Base-by-base conservation (phyloP, 1,284 basidiomycete species). In the Ustilago xerochloae region DNA sequence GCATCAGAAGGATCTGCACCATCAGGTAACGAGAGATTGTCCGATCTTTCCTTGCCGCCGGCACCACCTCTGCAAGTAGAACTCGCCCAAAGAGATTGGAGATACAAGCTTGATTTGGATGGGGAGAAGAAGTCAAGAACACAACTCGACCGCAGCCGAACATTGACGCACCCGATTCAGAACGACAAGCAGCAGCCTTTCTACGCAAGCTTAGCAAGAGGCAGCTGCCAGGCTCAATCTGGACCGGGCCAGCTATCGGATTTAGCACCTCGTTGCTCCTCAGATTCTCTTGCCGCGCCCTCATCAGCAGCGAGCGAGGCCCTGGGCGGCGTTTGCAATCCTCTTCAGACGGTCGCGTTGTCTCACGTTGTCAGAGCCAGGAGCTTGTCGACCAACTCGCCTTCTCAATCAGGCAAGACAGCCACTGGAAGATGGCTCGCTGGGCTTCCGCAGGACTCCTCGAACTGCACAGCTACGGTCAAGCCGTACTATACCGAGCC, bases 41-140 rank as follows among this genome's bases (percentile, higher is more conserved):
- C n/a, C n/a, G n/a, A 26, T 16, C 51, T 58, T 13, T 29, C 58
- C 2, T 8, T 71, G 18, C 68, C 63, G 10, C 68, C 65, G 36
- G 68, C 68, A 22, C 54, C 48, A 4, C 68, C 68, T 15, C 24
- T 71, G 41, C 68, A 71, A 43, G 60, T 61, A 18, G 35, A 60
- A 22, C 66, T 50, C 61, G 66, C 35, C 60, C 60, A 55, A 20
- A 43, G 41, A 2, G 60, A 63, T 16, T 51, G 46, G 10, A 38
- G 36, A 2, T 63, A 63, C 32, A 61, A 63, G 24, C 41, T 48
- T 8, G 66, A 69, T 18, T 15, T 20, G 0, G 66, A 63, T n/a
- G n/a, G n/a, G n/a, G n/a, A 4, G 48, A 48, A 15, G 61, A 69
- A 56, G 56, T 60, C 29, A 61, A n/a, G 12, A n/a, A 12, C 50